Evolutionary conservation across 176 grass and related monocot species (phyloP).

Genomic region (Olyra latifolia): DNA sequence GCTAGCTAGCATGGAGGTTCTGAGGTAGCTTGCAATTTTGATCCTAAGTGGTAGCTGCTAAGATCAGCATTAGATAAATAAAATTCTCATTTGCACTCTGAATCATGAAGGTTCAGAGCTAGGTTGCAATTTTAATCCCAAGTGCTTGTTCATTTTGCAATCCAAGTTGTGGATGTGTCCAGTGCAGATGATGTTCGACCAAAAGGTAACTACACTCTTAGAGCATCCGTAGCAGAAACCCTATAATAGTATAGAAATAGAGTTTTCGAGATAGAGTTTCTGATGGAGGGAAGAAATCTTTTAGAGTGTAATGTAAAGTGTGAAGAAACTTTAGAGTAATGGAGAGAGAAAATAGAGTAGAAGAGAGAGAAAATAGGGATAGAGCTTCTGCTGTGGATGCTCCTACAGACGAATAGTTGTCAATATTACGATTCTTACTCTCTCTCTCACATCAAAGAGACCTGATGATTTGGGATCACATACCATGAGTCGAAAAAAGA

Average conservation of each 20-base stretch:
- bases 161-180: neutral
- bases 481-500: neutral
- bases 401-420: neutral
- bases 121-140: too few relatives aligned
- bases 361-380: too few relatives aligned
- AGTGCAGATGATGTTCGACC: neutral
- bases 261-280: too few relatives aligned
- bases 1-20: neutral
- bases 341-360: too few relatives aligned
- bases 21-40: neutral
- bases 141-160: conserved; percentile 14
- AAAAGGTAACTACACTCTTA: neutral
- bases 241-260: too few relatives aligned
- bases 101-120: too few relatives aligned
- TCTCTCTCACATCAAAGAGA: neutral
- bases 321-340: too few relatives aligned
- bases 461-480: neutral
- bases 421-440: neutral
- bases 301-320: too few relatives aligned
- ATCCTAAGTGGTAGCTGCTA: neutral
- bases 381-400: too few relatives aligned
- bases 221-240: too few relatives aligned
- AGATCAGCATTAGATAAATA: conserved; percentile 20
- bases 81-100: neutral
- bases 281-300: too few relatives aligned